Evolutionary conservation across 441 rosid species (phyloP).

Genomic region (Flueggea neowawraea): DNA sequence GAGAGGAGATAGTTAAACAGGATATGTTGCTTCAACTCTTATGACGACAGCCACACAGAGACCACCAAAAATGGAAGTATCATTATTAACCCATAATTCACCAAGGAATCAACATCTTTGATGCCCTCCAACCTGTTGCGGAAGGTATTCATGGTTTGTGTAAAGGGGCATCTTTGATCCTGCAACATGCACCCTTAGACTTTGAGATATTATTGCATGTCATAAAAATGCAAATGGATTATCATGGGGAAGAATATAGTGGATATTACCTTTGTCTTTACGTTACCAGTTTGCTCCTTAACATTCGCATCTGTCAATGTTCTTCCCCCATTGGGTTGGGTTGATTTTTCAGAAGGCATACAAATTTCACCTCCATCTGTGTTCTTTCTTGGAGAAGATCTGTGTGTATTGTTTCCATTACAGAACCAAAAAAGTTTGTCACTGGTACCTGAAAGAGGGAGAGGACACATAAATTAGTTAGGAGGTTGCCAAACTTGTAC

Average conservation of each 20-base stretch:
- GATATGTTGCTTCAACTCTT: background rate
- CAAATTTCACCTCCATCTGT: constrained; percentile 23
- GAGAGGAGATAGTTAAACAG: too few relatives aligned
- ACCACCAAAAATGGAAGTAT: constrained; percentile 53
- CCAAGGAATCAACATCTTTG: constrained; percentile 50
- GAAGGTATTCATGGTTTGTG: constrained; percentile 30
- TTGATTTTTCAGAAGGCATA: constrained; percentile 26
- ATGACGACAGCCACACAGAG: constrained; percentile 37
- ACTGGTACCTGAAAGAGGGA: constrained; percentile 68
- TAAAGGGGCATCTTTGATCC: constrained; percentile 44
- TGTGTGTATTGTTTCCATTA: constrained; percentile 91
- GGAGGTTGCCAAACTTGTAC: background rate
- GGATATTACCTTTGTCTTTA: constrained; percentile 40
- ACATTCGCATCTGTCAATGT: constrained; percentile 10
- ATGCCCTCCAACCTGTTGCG: constrained; percentile 32
- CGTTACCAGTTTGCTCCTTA: constrained; percentile 18
- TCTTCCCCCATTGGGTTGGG: constrained; percentile 22
- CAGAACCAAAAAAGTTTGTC: constrained; percentile 94
- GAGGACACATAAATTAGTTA: constrained; percentile 4
- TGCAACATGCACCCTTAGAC: constrained; percentile 25
- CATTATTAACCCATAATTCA: constrained; percentile 53
- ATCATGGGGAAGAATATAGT: background rate
- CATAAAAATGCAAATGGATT: too few relatives aligned
- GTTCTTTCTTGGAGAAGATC: constrained; percentile 30
- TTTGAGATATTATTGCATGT: constrained; percentile 5